These are phyloP conservation scores for Plasmodium fragile DNA, from an alignment of 169 alveolate species.

Conservation along the genomic window DNA sequence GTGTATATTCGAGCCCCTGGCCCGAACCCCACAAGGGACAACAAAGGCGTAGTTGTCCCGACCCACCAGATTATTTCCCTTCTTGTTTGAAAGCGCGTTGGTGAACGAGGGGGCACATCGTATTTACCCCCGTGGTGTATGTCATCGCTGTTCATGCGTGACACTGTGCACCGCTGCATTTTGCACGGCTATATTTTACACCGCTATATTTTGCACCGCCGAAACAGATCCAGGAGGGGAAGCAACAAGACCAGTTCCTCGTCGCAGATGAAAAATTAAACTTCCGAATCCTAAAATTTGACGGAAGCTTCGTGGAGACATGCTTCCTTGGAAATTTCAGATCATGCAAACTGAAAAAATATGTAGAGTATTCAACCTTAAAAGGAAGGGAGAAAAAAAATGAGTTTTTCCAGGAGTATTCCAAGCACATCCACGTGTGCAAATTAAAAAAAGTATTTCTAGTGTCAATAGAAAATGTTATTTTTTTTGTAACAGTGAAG, in stretches of 20 bases:
- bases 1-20: background rate
- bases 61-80: background rate
- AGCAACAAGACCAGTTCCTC: constrained; percentile 23
- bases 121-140: background rate
- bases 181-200: no score
- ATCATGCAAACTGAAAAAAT: constrained; percentile 13
- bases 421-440: constrained; percentile 27
- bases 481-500: constrained; percentile 10
- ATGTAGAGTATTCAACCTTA: background rate
- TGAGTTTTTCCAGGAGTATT: background rate
- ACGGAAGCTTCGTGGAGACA: constrained; percentile 26
- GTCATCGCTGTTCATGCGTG: background rate
- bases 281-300: constrained; percentile 32
- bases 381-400: background rate
- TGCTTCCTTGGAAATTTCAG: constrained; percentile 36
- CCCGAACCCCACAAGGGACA: background rate
- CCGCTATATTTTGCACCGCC: background rate
- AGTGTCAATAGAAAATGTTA: constrained; percentile 41
- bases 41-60: background rate
- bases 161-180: background rate
- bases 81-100: background rate
- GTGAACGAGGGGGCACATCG: background rate
- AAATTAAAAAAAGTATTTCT: background rate
- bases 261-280: constrained; percentile 59
- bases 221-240: constrained; percentile 8